phyloP scores from a whole-genome alignment of 306 rosid species.

The Corylus avellana region DNA sequence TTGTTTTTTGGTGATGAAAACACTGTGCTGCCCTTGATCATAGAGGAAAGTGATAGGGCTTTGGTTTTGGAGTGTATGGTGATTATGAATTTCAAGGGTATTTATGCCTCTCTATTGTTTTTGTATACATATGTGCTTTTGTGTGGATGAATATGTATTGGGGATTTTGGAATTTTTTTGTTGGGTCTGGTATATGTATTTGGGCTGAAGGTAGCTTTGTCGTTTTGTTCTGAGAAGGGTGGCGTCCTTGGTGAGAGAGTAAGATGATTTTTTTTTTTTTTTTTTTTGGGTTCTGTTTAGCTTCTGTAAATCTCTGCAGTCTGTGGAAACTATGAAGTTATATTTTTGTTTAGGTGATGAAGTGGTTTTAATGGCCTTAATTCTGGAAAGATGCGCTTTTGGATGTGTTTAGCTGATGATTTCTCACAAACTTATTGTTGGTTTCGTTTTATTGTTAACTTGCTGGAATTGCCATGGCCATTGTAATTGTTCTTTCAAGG shows the following conservation, averaged over 20 bases:
- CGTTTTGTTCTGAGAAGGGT: neutral
- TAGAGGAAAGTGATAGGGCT: neutral
- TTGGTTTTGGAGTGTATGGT: neutral
- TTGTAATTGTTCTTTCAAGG: neutral
- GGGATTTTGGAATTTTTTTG: neutral
- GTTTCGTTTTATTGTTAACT: neutral
- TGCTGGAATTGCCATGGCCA: neutral
- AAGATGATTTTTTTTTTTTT: slow-evolving; percentile 1
- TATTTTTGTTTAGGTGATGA: slow-evolving; percentile 15
- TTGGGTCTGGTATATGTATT: neutral
- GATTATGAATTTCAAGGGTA: neutral
- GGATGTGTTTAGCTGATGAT: neutral
- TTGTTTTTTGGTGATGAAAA: no score
- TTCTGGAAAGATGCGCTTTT: slow-evolving; percentile 9
- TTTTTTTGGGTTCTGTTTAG: neutral
- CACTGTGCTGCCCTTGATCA: neutral
- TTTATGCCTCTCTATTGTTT: neutral
- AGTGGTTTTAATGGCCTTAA: neutral
- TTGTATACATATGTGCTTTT: neutral
- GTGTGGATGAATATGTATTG: neutral
- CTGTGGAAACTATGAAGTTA: neutral
- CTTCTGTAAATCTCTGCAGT: slow-evolving; percentile 5
- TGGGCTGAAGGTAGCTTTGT: slow-evolving; percentile 1
- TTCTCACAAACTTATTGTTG: neutral
- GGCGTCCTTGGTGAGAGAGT: neutral